Percentiles rank a stretch among this genome's conserved stretches.
phyloP scores from a whole-genome alignment of 192 early-diverging fungal genomes.

The Mortierella antarctica region DNA sequence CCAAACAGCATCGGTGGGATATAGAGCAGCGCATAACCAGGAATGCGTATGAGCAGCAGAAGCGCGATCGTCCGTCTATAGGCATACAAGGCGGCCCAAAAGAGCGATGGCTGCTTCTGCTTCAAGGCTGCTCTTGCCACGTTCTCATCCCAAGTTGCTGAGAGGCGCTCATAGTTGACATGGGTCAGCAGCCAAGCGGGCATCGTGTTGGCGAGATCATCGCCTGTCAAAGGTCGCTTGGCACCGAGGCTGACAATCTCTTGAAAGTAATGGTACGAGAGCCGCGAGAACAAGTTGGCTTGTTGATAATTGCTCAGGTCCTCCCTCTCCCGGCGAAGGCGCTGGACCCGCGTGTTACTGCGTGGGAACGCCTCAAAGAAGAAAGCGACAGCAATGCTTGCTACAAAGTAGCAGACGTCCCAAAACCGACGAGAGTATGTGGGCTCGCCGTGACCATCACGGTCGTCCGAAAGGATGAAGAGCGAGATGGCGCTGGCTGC shows the following conservation, averaged over 20 bases:
- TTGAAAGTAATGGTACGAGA: conserved; percentile 34
- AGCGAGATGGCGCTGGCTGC: background rate
- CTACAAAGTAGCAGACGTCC: conserved; percentile 1
- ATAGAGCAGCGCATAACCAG: too few species aligned
- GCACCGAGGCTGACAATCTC: conserved; percentile 11
- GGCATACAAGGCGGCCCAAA: background rate
- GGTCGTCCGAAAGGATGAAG: conserved; percentile 2
- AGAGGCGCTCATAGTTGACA: conserved; percentile 2
- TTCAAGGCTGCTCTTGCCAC: background rate
- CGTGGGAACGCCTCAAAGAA: conserved; percentile 32
- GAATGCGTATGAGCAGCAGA: too few species aligned
- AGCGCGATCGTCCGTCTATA: background rate
- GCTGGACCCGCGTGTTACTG: conserved; percentile 12
- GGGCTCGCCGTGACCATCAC: background rate
- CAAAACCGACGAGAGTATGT: background rate
- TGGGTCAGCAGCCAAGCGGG: conserved; percentile 3
- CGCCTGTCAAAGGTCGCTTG: conserved; percentile 1
- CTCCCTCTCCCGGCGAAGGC: too few species aligned
- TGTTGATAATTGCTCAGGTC: conserved; percentile 13
- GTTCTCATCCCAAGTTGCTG: conserved; percentile 9
- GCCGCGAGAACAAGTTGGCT: conserved; percentile 37
- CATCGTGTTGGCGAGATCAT: conserved; percentile 18
- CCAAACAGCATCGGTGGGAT: background rate
- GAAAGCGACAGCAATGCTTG: conserved; percentile 10
- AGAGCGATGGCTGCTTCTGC: background rate